phyloP scores from a whole-genome alignment of 2,329 filamentous ascomycete species.

The Cadophora sp. region DNA sequence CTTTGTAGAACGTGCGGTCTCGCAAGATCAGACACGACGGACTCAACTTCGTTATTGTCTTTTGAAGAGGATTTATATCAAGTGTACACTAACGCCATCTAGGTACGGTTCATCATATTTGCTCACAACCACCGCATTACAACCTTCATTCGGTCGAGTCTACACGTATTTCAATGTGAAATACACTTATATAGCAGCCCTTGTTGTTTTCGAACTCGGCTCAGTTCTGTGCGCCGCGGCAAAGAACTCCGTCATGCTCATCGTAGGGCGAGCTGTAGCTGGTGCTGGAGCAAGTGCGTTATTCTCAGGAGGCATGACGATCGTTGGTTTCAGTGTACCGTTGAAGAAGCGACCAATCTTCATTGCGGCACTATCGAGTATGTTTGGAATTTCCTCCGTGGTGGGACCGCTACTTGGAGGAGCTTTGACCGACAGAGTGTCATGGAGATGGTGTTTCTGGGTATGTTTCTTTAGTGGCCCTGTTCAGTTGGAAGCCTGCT shows the following conservation, averaged over 20 bases:
- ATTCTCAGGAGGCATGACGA: constrained; percentile 46
- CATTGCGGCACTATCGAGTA: constrained; percentile 43
- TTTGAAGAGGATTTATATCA: neutral
- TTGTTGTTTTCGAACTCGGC: constrained; percentile 47
- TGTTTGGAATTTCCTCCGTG: constrained; percentile 45
- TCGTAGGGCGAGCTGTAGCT: constrained; percentile 46
- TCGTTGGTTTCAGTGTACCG: constrained; percentile 49
- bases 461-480: constrained; percentile 45
- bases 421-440: constrained; percentile 47
- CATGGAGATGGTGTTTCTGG: constrained; percentile 49
- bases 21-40: neutral
- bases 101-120: constrained; percentile 47
- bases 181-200: constrained; percentile 42
- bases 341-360: constrained; percentile 41
- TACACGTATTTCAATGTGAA: constrained; percentile 47
- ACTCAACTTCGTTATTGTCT: neutral
- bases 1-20: neutral
- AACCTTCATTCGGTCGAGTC: constrained; percentile 44
- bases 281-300: constrained; percentile 45
- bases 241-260: constrained; percentile 45
- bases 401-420: constrained; percentile 48
- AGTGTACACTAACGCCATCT: neutral
- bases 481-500: neutral
- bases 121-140: constrained; percentile 47
- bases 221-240: constrained; percentile 46